Evolutionary conservation across 2,329 filamentous ascomycete genomes (phyloP), one percentile per base, ranked within the genome.

Genomic region (Fusarium fracticaudum): DNA sequence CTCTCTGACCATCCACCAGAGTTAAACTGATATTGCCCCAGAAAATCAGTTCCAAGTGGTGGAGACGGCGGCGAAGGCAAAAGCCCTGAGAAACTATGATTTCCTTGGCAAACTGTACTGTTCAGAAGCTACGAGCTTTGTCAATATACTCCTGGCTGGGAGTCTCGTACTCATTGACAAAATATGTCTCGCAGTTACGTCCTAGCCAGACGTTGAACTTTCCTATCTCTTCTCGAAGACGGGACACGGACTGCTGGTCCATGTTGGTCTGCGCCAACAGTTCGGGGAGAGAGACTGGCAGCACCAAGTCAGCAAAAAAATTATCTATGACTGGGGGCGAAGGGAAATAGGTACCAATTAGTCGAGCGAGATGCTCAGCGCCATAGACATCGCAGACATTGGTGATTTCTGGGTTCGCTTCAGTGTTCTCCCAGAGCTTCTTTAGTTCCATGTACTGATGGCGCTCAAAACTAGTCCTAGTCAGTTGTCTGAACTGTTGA

Each of bases 201-300:
- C 92, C 90, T 63, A 99, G 87, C 94, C 95, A 99, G 61, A 90
- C 88, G 17, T 92, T 94, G 83, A 99, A 92, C 83, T 95, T 96
- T 76, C 90, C 89, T 22, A 99, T 88, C 81, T 99, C 96, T 78
- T 98, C 94, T 18, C 95, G 92, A 33, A 98, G 90, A 53, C 95
- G 93, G 71, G 92, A 93, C 47, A 98, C 94, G 6, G 95, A 95
- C 81, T 97, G 95, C 60, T 92, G 88, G 79, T 98, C 96, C 95
- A 99, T 98, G 84, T 98, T 98, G 60, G 96, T 99, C 82, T 99
- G 96, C 8, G 95, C 95, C 71, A 98, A 91, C 45, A 98, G 91
- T 80, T 99, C 96, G 1, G 96, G 96, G 77, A 98, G 91, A 3
- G 93, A 93, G 8, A 97, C 96, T 98, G 76, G 64, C 33, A 44